Base-by-base conservation (phyloP, 208 protist genomes). In the Plasmodiophora brassicae region DNA sequence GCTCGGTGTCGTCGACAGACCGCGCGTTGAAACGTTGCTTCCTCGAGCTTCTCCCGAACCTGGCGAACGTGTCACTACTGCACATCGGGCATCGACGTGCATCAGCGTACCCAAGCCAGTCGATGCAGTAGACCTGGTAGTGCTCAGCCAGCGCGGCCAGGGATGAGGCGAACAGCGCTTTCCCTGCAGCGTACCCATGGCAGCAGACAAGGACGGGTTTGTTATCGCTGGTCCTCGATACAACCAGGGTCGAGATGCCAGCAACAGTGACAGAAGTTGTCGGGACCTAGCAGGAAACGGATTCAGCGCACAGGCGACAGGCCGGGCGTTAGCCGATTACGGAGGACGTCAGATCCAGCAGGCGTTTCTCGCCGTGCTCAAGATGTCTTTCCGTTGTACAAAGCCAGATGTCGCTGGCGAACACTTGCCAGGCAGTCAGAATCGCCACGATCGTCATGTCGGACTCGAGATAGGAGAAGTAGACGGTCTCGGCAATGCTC, bases 351-450 rank as follows among this genome's bases (percentile, higher is more conserved):
- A 78, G 41, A 5, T 5, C 10, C n/a, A 78, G n/a, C 5, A 78
- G n/a, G 14, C n/a, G 5, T 78, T 78, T n/a, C 41, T 78, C 65
- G 20, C 14, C 41, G 20, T 36, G 65, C n/a, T 78, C 14, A 38
- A 78, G 65, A 78, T 78, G 65, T 78, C 65, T 5, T 78, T 78
- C 65, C 20, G 65, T 36, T 36, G 65, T 78, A n/a, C 65, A 78
- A 8, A 78, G 10, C 65, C 65, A 78, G 5, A 78, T 38, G 10
- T 78, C 65, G 32, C 65, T 38, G 5, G 41, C 41, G 41, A 78
- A 78, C 65, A 78, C 41, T 32, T 44, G 41, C 65, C 65, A 78
- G 20, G 14, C 32, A 36, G 65, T 78, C 41, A 32, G 32, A 44
- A 78, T 36, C 41, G 65, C 65, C 5, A 5, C 5, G 10, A 32